Evolutionary conservation across 2,329 filamentous ascomycete genomes (phyloP).

Genomic region (Amesomyces nigricolor): DNA sequence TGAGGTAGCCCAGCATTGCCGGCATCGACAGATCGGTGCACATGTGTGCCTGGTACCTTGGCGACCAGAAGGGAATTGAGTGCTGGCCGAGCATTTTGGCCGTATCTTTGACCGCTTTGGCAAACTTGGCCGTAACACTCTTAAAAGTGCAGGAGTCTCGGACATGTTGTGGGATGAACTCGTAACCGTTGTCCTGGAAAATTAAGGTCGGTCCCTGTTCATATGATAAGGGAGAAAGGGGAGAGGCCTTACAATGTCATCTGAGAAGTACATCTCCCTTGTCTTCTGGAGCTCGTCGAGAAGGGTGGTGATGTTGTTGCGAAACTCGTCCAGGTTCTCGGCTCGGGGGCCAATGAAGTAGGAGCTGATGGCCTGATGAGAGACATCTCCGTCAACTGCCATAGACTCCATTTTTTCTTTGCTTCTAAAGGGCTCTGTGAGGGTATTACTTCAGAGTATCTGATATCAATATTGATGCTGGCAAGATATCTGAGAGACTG

Average conservation of each 20-base stretch:
- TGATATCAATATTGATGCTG: no score
- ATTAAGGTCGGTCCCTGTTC: no score
- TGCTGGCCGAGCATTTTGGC: conserved; percentile 17
- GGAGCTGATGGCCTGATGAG: conserved; percentile 9
- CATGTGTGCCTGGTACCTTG: conserved; percentile 45
- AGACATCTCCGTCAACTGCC: no score
- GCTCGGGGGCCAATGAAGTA: conserved; percentile 20
- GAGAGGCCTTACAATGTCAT: no score
- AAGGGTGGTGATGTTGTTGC: conserved; percentile 26
- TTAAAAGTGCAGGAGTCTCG: no score
- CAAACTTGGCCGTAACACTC: conserved; percentile 15
- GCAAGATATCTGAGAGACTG: no score
- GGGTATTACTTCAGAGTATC: no score
- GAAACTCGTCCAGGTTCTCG: conserved; percentile 17
- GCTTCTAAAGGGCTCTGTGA: no score
- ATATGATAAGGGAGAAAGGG: no score
- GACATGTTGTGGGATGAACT: no score
- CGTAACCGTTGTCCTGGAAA: no score
- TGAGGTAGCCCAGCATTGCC: conserved; percentile 40
- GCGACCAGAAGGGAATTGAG: conserved; percentile 43
- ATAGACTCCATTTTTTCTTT: no score
- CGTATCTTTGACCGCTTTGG: not conserved
- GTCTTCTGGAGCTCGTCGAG: conserved; percentile 42
- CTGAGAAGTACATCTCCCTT: not conserved
- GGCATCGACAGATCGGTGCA: conserved; percentile 39